These are phyloP conservation scores for Hyaloperonospora brassicae DNA, from an alignment of 352 stramenopile genomes.

Conservation along the genomic window DNA sequence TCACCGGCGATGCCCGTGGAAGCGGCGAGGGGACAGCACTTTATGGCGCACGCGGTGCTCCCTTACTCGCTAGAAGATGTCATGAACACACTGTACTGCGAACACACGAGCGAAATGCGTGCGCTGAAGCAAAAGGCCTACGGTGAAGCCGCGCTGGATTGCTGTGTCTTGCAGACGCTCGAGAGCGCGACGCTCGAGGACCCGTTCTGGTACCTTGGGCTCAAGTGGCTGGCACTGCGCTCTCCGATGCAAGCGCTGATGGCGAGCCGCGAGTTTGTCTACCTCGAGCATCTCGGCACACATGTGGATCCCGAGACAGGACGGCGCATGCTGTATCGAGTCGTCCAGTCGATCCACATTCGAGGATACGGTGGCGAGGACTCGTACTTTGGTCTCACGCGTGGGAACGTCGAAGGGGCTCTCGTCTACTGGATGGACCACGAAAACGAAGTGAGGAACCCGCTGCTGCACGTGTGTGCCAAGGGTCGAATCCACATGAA, in stretches of 20 bases:
- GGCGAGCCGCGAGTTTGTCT: slow-evolving; percentile 59
- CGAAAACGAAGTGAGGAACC: slow-evolving; percentile 24
- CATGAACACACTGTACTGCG: slow-evolving; percentile 50
- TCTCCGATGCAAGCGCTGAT: slow-evolving; percentile 55
- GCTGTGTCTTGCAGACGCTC: slow-evolving; percentile 52
- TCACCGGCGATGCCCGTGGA: slow-evolving; percentile 20
- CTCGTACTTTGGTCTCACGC: slow-evolving; percentile 63
- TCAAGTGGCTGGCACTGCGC: slow-evolving; percentile 68
- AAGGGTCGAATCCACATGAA: slow-evolving; percentile 57
- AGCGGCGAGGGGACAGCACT: slow-evolving; percentile 34
- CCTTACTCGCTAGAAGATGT: slow-evolving; percentile 63
- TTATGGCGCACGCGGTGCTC: slow-evolving; percentile 51
- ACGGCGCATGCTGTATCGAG: slow-evolving; percentile 52
- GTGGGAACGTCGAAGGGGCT: slow-evolving; percentile 47
- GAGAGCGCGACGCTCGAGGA: slow-evolving; percentile 54
- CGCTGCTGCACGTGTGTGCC: slow-evolving; percentile 46
- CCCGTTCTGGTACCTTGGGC: slow-evolving; percentile 66
- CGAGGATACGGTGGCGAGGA: slow-evolving; percentile 48
- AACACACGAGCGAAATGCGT: slow-evolving; percentile 48
- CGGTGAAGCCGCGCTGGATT: slow-evolving; percentile 49
- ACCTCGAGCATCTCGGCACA: slow-evolving; percentile 58
- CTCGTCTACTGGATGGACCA: slow-evolving; percentile 70
- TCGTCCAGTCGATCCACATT: slow-evolving; percentile 56
- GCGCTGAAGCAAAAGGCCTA: slow-evolving; percentile 33
- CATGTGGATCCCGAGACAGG: slow-evolving; percentile 40